Evolutionary conservation across 257 asterid genomes (phyloP), one percentile per base, ranked within the genome.

Genomic region (Verbascum thapsus): DNA sequence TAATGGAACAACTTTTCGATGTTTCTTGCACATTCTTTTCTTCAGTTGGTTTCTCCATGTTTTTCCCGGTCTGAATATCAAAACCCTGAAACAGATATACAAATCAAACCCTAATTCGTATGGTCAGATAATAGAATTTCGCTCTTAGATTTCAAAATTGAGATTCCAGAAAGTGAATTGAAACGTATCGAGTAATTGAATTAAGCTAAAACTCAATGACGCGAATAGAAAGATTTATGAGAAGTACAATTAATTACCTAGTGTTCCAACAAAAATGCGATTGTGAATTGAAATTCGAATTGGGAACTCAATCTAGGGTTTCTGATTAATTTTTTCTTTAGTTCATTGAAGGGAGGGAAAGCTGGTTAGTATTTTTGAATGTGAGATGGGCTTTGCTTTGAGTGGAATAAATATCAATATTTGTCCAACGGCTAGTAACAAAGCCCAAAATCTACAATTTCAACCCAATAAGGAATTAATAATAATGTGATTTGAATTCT

Each of bases 21-120:
- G 49, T 41, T 40, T 47, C 70, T 17, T 44, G 37, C 17, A 53
- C 70, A 39, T 53, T 19, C 51, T 37, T 66, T n/a, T 11, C 72
- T 30, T 26, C 55, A 11, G 55, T 76, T 6, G 53, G 38, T 44
- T 71, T 44, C 54, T 73, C 88, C 91, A 84, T 77, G 45, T 15
- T 69, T 56, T 40, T 17, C 9, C 35, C 23, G n/a, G 32, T 7
- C 6, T 30, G 10, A 48, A 39, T 9, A 58, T 41, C 6, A 35
- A 5, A 10, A 62, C 18, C 51, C 79, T 73, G 69, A 48, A 57
- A 43, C 18, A 10, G 23, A 15, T 45, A 58, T 50, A 6, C 30
- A 19, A 66, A 51, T 39, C 38, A 20, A 35, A 8, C 15, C 19
- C 4, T 37, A 7, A 58, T 54, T 10, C 45, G 4, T 2, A 12